These are phyloP conservation scores for Amylocarpus encephaloides DNA, from an alignment of 2,329 filamentous ascomycete species.

Conservation along the genomic window DNA sequence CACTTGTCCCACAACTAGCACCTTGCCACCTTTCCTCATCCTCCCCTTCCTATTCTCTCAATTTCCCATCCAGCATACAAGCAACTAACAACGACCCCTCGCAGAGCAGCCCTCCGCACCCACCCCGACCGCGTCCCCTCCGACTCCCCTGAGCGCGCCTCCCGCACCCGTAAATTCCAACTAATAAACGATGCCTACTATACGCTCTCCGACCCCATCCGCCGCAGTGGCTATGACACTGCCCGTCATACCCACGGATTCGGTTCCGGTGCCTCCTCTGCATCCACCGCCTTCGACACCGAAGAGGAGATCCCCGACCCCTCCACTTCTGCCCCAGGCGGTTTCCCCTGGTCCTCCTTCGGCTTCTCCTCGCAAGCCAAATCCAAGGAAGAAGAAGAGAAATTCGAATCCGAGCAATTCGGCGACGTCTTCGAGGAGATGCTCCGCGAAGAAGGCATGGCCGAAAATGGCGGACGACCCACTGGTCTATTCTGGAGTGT, in stretches of 20 bases:
- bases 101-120: slow-evolving; percentile 78
- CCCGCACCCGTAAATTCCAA: slow-evolving; percentile 83
- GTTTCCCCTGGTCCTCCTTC: slow-evolving; percentile 72
- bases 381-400: slow-evolving; percentile 46
- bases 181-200: slow-evolving; percentile 91
- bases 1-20: too few relatives aligned
- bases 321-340: slow-evolving; percentile 35
- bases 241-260: slow-evolving; percentile 55
- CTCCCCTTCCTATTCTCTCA: too few relatives aligned
- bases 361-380: slow-evolving; percentile 44
- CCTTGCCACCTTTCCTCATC: too few relatives aligned
- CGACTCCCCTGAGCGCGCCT: slow-evolving; percentile 74
- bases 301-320: slow-evolving; percentile 35
- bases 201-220: slow-evolving; percentile 71
- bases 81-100: slow-evolving; percentile 1
- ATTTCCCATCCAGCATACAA: too few relatives aligned
- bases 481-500: slow-evolving; percentile 81
- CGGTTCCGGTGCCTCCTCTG: slow-evolving; percentile 36
- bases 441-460: slow-evolving; percentile 80
- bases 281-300: slow-evolving; percentile 39
- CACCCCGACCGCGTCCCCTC: slow-evolving; percentile 86
- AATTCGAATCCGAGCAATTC: slow-evolving; percentile 73
- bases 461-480: slow-evolving; percentile 56
- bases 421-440: slow-evolving; percentile 85
- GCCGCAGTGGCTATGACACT: slow-evolving; percentile 79